Percentiles rank a stretch among this genome's conserved stretches.
These are phyloP conservation scores for Calonectria pteridis DNA, from an alignment of 2,329 filamentous ascomycete genomes.

Conservation along the genomic window DNA sequence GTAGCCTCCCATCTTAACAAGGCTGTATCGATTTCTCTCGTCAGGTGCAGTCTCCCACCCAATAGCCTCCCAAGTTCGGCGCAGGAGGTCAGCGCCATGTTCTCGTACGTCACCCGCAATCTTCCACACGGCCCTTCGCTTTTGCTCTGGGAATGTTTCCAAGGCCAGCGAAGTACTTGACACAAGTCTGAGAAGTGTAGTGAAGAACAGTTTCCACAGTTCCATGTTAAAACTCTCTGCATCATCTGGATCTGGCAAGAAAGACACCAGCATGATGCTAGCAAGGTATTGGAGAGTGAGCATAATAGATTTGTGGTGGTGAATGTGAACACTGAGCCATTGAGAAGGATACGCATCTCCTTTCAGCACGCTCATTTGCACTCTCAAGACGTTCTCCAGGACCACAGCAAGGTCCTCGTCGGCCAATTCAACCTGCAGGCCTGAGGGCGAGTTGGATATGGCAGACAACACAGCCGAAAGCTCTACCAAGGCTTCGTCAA, in stretches of 20 bases:
- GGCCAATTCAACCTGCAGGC: slow-evolving; percentile 80
- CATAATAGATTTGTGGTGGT: slow-evolving; percentile 92
- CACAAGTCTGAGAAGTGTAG: slow-evolving; percentile 87
- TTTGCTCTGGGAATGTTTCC: slow-evolving; percentile 97
- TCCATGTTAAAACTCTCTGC: slow-evolving; percentile 93
- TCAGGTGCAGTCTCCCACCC: slow-evolving; percentile 93
- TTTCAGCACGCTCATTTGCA: slow-evolving; percentile 89
- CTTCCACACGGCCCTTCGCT: slow-evolving; percentile 96
- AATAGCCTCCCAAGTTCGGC: slow-evolving; percentile 92
- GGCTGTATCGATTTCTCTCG: slow-evolving; percentile 80
- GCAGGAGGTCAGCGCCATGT: slow-evolving; percentile 86
- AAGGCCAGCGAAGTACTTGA: slow-evolving; percentile 89
- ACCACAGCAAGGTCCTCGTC: slow-evolving; percentile 81
- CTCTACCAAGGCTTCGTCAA: slow-evolving; percentile 91
- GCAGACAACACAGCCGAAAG: slow-evolving; percentile 89
- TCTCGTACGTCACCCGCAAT: slow-evolving; percentile 97
- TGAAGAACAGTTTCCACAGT: slow-evolving; percentile 94
- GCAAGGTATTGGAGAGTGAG: slow-evolving; percentile 86
- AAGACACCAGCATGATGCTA: slow-evolving; percentile 82
- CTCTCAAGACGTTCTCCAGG: slow-evolving; percentile 82
- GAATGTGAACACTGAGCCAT: slow-evolving; percentile 95
- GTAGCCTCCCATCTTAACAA: slow-evolving; percentile 91
- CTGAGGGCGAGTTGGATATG: slow-evolving; percentile 77
- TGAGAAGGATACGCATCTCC: slow-evolving; percentile 89
- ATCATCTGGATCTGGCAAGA: slow-evolving; percentile 90